Base-by-base conservation (phyloP, 345 rosid genomes). In the Gossypium australe region DNA sequence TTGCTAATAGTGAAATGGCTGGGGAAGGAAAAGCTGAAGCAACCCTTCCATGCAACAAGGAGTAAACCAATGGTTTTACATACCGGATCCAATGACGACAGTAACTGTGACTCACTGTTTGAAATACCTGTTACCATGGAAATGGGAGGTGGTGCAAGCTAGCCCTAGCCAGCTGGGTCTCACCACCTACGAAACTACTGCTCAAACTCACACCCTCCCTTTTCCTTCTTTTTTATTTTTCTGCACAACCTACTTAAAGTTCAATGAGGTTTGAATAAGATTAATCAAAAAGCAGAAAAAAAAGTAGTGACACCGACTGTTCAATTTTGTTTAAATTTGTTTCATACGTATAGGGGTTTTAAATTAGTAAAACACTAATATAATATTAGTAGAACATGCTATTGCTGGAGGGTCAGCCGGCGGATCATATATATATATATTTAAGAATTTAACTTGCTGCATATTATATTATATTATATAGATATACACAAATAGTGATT, bases 31-130 rank as follows among this genome's bases (percentile, higher is more conserved):
- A 80, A 44, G 76, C 49, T 75, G 77, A 77, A 48, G 55, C 63
- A 49, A 67, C 49, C 1, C 77, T 74, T 67, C 67, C 68, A 73
- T 73, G 75, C 75, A 67, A 76, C 73, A 76, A 75, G 34, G 47
- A 67, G 56, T 22, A 13, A 14, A 13, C 18, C 44, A 18, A 17
- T 18, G 41, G 69, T 72, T 17, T 79, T 78, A 62, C 70, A 63
- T 71, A 77, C 71, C 56, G 78, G 77, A 78, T 80, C 80, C 82
- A 76, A 71, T 71, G 78, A 66, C 43, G 18, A 18, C 44, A 44
- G 71, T 20, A 9, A 83, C 82, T 62, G 69, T 34, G 69, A 44
- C 56, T 66, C 22, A 61, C 82, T 77, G 79, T 77, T 77, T 34
- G 55, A 18, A 75, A 69, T 53, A 45, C 4, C 55, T 67, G 55